These are phyloP conservation scores for Fusarium transvaalense DNA, from an alignment of 2,329 filamentous ascomycete genomes.

Conservation along the genomic window DNA sequence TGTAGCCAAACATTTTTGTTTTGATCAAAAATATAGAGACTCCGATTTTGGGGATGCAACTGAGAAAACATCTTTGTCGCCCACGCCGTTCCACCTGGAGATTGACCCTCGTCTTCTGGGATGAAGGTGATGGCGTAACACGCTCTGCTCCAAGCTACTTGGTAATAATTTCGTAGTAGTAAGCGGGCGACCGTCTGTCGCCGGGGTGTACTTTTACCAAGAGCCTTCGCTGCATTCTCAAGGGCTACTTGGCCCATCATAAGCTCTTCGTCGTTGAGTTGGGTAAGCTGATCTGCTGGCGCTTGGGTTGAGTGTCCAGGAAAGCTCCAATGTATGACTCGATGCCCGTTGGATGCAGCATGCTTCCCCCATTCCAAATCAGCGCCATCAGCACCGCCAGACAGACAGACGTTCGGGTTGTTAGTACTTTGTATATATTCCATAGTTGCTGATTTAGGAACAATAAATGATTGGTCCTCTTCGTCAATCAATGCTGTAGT, in stretches of 20 bases:
- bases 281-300: not conserved
- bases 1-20: not conserved
- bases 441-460: too few relatives aligned
- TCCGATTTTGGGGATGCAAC: not conserved
- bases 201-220: not conserved
- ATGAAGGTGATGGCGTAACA: constrained; percentile 5
- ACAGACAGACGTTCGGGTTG: not conserved
- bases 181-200: not conserved
- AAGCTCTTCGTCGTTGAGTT: constrained; percentile 3
- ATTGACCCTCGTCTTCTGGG: not conserved
- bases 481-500: too few relatives aligned
- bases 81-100: constrained; percentile 4
- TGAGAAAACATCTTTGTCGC: constrained; percentile 11
- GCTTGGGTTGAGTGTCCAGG: not conserved
- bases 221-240: not conserved
- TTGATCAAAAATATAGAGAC: constrained; percentile 3
- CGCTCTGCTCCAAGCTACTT: constrained; percentile 2
- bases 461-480: too few relatives aligned
- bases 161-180: constrained; percentile 5
- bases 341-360: not conserved
- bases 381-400: constrained; percentile 10
- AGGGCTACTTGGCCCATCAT: not conserved
- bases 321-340: constrained; percentile 14
- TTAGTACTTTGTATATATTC: not conserved
- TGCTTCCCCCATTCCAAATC: constrained; percentile 4